Evolutionary conservation across 257 asterid species (phyloP).

Genomic region (Asclepias syriaca): DNA sequence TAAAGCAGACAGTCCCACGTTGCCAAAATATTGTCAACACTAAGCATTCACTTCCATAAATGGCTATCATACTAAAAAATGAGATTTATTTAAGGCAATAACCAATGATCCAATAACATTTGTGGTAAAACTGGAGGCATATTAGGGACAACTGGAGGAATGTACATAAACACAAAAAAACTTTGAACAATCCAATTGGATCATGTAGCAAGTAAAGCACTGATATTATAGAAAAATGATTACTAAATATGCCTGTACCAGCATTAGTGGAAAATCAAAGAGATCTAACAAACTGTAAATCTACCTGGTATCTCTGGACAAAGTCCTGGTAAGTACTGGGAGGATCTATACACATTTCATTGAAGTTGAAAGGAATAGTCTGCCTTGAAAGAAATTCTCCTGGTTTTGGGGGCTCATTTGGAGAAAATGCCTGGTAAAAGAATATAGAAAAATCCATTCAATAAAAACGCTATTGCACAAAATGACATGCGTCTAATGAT

Average conservation of each 20-base stretch:
- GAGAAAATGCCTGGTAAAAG: constrained; percentile 63
- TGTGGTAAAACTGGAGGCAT: not conserved
- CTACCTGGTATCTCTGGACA: constrained; percentile 77
- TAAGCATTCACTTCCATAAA: not conserved
- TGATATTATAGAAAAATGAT: not conserved
- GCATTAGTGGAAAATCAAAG: constrained; percentile 9
- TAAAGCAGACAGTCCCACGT: not conserved
- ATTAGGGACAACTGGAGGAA: not conserved
- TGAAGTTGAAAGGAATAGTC: constrained; percentile 50
- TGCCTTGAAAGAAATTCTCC: constrained; percentile 71
- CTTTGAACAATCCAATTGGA: not conserved
- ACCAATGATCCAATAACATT: not conserved
- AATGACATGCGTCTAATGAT: not conserved
- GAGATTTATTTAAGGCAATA: not conserved
- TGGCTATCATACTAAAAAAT: not conserved
- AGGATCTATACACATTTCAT: constrained; percentile 59
- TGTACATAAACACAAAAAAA: not conserved
- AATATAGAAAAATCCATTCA: not conserved
- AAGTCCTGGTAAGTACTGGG: constrained; percentile 63
- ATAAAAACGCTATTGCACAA: not conserved
- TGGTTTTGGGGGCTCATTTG: constrained; percentile 69
- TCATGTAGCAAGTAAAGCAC: not conserved
- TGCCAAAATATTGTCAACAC: not conserved
- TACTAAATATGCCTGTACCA: not conserved
- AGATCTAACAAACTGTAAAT: not conserved